Conservation (phyloP, 1,284 basidiomycete species). For the Cerrena zonata region DNA sequence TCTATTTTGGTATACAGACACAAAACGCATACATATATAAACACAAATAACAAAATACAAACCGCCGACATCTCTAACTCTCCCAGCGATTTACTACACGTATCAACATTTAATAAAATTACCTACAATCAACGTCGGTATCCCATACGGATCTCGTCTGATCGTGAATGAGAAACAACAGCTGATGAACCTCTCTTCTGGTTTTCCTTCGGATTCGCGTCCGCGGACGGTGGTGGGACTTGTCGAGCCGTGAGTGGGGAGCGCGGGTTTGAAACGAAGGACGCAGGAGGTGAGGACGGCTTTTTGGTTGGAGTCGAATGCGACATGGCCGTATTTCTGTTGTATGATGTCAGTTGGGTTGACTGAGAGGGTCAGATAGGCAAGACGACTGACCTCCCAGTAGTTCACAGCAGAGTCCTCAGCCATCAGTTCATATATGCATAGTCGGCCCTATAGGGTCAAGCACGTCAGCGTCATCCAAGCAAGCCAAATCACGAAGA, state of each 20-base stretch:
- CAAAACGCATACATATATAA: too few relatives aligned
- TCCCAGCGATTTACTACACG: too few relatives aligned
- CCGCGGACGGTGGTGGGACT: conserved; percentile 19
- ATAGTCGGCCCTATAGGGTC: conserved; percentile 69
- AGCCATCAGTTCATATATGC: conserved; percentile 96
- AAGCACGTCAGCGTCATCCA: conserved; percentile 6
- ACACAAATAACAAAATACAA: too few relatives aligned
- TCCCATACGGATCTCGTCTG: conserved; percentile 82
- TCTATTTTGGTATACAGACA: too few relatives aligned
- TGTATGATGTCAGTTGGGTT: neutral
- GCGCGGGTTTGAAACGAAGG: conserved; percentile 68
- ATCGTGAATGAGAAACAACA: conserved; percentile 97
- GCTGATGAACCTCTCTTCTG: conserved; percentile 72
- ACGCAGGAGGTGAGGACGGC: conserved; percentile 93
- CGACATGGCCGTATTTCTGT: conserved; percentile 90
- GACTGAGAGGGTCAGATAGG: neutral
- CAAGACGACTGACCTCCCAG: conserved; percentile 65
- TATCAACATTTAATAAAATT: conserved; percentile 68
- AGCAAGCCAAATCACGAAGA: conserved; percentile 20
- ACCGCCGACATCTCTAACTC: too few relatives aligned
- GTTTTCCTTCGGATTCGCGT: conserved; percentile 10
- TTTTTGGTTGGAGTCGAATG: conserved; percentile 83
- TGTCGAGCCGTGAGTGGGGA: conserved; percentile 29
- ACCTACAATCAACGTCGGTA: conserved; percentile 88
- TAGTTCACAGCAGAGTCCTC: conserved; percentile 96